Evolutionary conservation across 495 filamentous ascomycete genomes (phyloP), one percentile per base, ranked within the genome.

Genomic region (Aspergillus baeticus): DNA sequence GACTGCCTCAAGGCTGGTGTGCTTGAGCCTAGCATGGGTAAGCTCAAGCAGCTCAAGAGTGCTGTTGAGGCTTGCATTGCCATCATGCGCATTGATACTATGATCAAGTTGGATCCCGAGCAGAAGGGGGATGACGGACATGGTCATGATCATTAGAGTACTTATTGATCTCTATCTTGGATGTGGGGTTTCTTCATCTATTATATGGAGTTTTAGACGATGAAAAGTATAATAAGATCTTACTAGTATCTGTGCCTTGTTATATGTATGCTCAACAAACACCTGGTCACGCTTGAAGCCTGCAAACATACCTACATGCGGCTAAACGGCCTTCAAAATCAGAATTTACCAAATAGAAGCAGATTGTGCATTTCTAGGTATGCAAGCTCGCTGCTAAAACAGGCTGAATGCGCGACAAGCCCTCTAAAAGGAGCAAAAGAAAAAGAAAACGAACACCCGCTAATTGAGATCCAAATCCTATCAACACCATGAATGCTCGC

Each of bases 51-150:
- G 79, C 77, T 99, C 63, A 99, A 99, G 87, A 92, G 88, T 79
- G 95, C 95, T 47, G 94, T 98, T 50, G 94, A 99, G 78, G 94
- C 94, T 55, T 98, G 95, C 73, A 96, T 99, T 75, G 87, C 92
- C 66, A 96, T 99, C 69, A 97, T 99, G 95, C 85, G 94, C 65
- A 99, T 99, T 67, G 94, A 99, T 79, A 99, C 94, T 58, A 82
- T 99, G 76, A 98, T 99, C 73, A 96, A 96, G 78, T 75, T 99
- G 74, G 94, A 99, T 83, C 91, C 91, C 51, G 92, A 96, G 79
- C 80, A 86, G 78, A 80, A 83, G 65, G 78, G 78, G 50, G 85
- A 87, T 73, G 90, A 96, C 54, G 76, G 76, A 53, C 76, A 78
- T 56, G 75, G 73, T 48, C 75, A 78, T 63, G 41, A 54, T 31